These are phyloP conservation scores for Medicago ruthenica DNA, from an alignment of 306 rosid genomes.

Conservation along the genomic window DNA sequence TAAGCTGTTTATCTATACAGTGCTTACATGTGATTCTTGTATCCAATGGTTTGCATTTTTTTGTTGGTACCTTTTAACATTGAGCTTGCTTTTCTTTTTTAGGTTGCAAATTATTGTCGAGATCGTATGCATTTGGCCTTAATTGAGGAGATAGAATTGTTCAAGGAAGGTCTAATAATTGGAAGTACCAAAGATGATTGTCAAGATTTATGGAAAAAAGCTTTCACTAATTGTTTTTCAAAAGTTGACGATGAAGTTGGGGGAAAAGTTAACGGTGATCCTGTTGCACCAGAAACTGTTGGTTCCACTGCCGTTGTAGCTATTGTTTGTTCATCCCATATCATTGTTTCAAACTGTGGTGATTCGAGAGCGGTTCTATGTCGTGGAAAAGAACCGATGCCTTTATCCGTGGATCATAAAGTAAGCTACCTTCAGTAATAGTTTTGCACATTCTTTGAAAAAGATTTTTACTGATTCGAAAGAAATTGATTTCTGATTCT, in stretches of 20 bases:
- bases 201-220: slow-evolving; percentile 79
- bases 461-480: slow-evolving; percentile 31
- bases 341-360: slow-evolving; percentile 86
- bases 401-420: slow-evolving; percentile 91
- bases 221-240: slow-evolving; percentile 69
- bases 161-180: slow-evolving; percentile 55
- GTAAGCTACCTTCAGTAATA: slow-evolving; percentile 48
- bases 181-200: slow-evolving; percentile 59
- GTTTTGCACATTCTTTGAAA: slow-evolving; percentile 7
- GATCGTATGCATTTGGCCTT: slow-evolving; percentile 78
- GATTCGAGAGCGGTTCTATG: slow-evolving; percentile 91
- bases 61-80: slow-evolving; percentile 14
- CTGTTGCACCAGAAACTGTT: slow-evolving; percentile 89
- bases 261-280: slow-evolving; percentile 65
- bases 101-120: slow-evolving; percentile 91
- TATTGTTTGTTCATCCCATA: slow-evolving; percentile 80
- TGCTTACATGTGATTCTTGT: slow-evolving; percentile 2
- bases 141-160: slow-evolving; percentile 76
- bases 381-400: slow-evolving; percentile 87
- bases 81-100: slow-evolving; percentile 41
- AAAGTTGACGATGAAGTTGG: slow-evolving; percentile 89
- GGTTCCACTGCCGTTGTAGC: slow-evolving; percentile 95
- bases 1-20: background rate
- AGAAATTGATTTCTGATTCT: slow-evolving; percentile 41
- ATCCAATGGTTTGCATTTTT: slow-evolving; percentile 20